These are phyloP conservation scores for Pythium brassicae DNA, from an alignment of 352 stramenopile species.

Conservation along the genomic window DNA sequence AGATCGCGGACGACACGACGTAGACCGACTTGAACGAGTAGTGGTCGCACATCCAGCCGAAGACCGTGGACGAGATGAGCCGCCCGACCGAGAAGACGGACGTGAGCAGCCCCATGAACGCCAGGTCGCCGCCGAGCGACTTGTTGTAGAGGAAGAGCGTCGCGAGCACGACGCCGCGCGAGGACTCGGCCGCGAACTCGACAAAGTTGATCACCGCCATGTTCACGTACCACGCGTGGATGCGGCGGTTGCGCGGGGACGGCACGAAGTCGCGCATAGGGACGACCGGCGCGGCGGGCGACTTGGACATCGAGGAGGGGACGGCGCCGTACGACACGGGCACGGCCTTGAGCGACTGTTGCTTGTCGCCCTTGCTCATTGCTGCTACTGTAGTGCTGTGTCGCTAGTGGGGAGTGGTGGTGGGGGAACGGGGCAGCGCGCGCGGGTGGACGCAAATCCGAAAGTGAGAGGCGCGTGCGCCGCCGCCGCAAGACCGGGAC, in stretches of 20 bases:
- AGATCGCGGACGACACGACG: conserved; percentile 27
- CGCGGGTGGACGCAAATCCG: conserved; percentile 1
- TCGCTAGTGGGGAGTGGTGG: neutral
- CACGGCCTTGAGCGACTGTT: conserved; percentile 6
- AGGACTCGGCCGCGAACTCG: conserved; percentile 55
- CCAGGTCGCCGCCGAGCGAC: conserved; percentile 44
- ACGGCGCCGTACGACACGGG: conserved; percentile 29
- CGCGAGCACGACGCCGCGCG: conserved; percentile 55
- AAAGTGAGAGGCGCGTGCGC: conserved; percentile 5
- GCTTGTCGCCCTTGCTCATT: conserved; percentile 14
- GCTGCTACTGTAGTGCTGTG: neutral
- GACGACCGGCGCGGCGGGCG: neutral
- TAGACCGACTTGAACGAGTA: conserved; percentile 57
- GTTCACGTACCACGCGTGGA: conserved; percentile 43
- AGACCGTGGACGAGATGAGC: conserved; percentile 56
- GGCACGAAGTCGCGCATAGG: conserved; percentile 30
- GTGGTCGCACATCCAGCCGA: conserved; percentile 60
- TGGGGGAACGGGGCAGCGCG: neutral
- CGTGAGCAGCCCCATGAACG: conserved; percentile 52
- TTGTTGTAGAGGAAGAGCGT: conserved; percentile 66
- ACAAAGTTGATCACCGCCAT: conserved; percentile 52
- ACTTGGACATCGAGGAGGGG: conserved; percentile 1
- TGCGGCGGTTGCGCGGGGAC: conserved; percentile 13
- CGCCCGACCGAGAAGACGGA: conserved; percentile 56
- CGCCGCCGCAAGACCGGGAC: too few relatives aligned